Percentiles rank a stretch among this genome's conserved stretches.
phyloP scores from a whole-genome alignment of 1,284 basidiomycete species.

The Austropuccinia psidii region DNA sequence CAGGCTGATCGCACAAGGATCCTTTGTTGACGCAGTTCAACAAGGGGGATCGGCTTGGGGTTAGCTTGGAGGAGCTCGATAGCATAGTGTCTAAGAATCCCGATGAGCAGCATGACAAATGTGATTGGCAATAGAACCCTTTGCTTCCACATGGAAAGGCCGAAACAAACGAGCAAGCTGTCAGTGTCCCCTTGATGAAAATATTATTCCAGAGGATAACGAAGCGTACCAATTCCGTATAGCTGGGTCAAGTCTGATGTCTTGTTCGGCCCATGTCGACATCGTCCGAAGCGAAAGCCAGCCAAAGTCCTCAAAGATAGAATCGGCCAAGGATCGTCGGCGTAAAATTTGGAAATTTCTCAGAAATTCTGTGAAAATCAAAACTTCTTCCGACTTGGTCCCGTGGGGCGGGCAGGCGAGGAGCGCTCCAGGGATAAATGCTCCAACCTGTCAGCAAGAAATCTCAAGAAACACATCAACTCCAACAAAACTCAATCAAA shows the following conservation, averaged over 20 bases:
- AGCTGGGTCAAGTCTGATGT: constrained; percentile 22
- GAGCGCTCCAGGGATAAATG: too few species aligned
- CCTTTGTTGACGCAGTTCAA: constrained; percentile 3
- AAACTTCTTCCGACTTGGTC: too few species aligned
- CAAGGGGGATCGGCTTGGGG: background rate
- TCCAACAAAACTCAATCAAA: too few species aligned
- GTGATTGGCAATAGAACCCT: constrained; percentile 90
- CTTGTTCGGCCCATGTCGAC: constrained; percentile 23
- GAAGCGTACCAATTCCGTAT: constrained; percentile 22
- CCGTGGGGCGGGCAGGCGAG: too few species aligned
- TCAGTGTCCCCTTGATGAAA: background rate
- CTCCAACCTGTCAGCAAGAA: too few species aligned
- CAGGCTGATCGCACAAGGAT: background rate
- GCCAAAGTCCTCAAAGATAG: too few species aligned
- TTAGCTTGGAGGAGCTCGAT: constrained; percentile 67
- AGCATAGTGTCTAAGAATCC: constrained; percentile 87
- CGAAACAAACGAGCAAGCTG: background rate
- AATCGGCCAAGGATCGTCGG: too few species aligned
- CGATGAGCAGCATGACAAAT: constrained; percentile 94
- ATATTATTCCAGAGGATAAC: background rate
- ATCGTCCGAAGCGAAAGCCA: too few species aligned
- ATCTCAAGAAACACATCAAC: too few species aligned
- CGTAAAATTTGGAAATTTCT: too few species aligned
- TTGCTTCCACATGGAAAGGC: constrained; percentile 45
- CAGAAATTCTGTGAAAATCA: too few species aligned